Evolutionary conservation across 768 basidiomycete genomes (phyloP).

Genomic region (Collybiopsis confluens): DNA sequence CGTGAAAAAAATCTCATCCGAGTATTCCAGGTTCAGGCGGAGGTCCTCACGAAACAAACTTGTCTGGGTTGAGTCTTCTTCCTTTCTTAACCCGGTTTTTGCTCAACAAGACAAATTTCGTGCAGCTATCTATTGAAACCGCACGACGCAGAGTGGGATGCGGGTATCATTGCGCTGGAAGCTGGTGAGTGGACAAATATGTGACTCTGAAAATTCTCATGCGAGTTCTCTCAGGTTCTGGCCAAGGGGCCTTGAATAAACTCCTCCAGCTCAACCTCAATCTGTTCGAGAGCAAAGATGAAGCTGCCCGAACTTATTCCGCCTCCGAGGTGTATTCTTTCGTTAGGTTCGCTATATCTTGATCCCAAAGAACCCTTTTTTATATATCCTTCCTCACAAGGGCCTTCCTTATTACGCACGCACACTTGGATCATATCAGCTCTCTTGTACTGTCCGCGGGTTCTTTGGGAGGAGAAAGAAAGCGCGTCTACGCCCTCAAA

Average conservation of each 20-base stretch:
- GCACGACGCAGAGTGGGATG: constrained; percentile 58
- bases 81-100: constrained; percentile 9
- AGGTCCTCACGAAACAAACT: constrained; percentile 85
- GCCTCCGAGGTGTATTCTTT: constrained; percentile 53
- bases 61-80: constrained; percentile 65
- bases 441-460: constrained; percentile 84
- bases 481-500: constrained; percentile 58
- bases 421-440: constrained; percentile 87
- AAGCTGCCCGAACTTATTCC: constrained; percentile 24
- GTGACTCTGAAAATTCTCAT: neutral
- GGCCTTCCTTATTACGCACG: constrained; percentile 82
- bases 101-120: constrained; percentile 8
- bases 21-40: constrained; percentile 31
- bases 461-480: constrained; percentile 56
- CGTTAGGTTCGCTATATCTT: constrained; percentile 34
- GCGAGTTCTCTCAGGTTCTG: constrained; percentile 61
- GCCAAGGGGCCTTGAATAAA: constrained; percentile 68
- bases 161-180: constrained; percentile 82
- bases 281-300: constrained; percentile 41
- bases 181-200: constrained; percentile 55
- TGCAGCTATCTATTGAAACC: constrained; percentile 87
- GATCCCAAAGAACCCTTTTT: neutral
- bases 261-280: constrained; percentile 54
- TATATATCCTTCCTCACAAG: constrained; percentile 30
- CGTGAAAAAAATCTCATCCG: too few relatives aligned